Percentiles rank a stretch among this genome's conserved stretches.
Conservation (phyloP, 169 alveolate species). For the Ichthyophthirius multifiliis region DNA sequence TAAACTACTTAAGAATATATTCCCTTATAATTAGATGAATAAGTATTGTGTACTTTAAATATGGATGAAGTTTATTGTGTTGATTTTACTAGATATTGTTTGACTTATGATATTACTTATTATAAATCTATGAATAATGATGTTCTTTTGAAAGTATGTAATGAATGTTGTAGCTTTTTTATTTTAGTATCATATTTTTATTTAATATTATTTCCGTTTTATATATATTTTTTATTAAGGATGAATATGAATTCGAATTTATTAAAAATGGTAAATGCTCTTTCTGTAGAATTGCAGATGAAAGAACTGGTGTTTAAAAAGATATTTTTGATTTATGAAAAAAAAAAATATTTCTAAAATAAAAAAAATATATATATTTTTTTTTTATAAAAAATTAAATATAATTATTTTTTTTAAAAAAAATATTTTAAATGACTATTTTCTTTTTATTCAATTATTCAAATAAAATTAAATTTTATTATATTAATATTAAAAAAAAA, state of each 20-base stretch:
- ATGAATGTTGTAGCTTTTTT: slow-evolving; percentile 82
- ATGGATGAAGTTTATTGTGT: slow-evolving; percentile 75
- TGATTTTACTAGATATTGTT: slow-evolving; percentile 67
- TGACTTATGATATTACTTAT: slow-evolving; percentile 64
- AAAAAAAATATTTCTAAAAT: too few relatives aligned
- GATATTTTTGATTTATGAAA: slow-evolving; percentile 45
- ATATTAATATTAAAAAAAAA: too few relatives aligned
- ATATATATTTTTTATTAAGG: not conserved
- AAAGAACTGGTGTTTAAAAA: slow-evolving; percentile 45
- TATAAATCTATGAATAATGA: slow-evolving; percentile 82
- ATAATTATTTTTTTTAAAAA: too few relatives aligned
- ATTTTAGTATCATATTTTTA: slow-evolving; percentile 39
- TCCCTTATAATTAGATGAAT: slow-evolving; percentile 80
- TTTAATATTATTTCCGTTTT: not conserved
- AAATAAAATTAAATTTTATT: too few relatives aligned
- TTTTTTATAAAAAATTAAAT: too few relatives aligned
- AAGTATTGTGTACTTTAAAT: slow-evolving; percentile 53
- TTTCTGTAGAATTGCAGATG: slow-evolving; percentile 67
- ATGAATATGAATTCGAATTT: slow-evolving; percentile 80
- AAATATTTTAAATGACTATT: too few relatives aligned
- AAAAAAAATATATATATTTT: too few relatives aligned
- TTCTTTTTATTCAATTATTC: too few relatives aligned
- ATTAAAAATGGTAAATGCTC: slow-evolving; percentile 75
- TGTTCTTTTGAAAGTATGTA: slow-evolving; percentile 70
- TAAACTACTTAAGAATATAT: slow-evolving; percentile 62